Evolutionary conservation across 805 yeast genomes (phyloP).

Genomic region (Saccharomycopsis lassenensis): DNA sequence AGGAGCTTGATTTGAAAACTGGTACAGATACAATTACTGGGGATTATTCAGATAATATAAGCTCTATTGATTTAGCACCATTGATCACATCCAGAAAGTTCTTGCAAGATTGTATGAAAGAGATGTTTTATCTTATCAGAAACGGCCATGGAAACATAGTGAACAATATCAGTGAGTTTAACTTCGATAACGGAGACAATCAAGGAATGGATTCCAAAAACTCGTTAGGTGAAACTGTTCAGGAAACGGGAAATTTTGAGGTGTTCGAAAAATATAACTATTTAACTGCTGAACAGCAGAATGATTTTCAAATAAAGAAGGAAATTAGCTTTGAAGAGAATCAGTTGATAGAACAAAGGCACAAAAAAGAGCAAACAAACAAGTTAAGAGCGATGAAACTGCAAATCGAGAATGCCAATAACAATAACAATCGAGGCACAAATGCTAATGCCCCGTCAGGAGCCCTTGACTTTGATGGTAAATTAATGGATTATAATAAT

Average conservation of each 20-base stretch:
- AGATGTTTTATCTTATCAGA: constrained; percentile 21
- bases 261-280: constrained; percentile 16
- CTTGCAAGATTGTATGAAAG: constrained; percentile 22
- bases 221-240: no score
- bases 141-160: constrained; percentile 16
- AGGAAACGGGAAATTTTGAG: constrained; percentile 7
- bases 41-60: constrained; percentile 2
- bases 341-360: neutral
- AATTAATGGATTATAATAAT: neutral
- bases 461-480: neutral
- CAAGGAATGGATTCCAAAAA: constrained; percentile 1
- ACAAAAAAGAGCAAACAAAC: neutral
- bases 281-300: constrained; percentile 12
- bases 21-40: no score
- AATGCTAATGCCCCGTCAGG: neutral
- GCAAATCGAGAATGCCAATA: no score
- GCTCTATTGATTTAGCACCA: constrained; percentile 16
- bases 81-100: constrained; percentile 22
- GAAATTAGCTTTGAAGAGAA: constrained; percentile 7
- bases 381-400: neutral
- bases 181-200: constrained; percentile 4
- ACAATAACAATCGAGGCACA: no score
- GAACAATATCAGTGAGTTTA: constrained; percentile 13
- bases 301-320: constrained; percentile 7
- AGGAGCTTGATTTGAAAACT: constrained; percentile 6